These are phyloP conservation scores for Strigomonas culicis DNA, from an alignment of 208 protist genomes.

Conservation along the genomic window DNA sequence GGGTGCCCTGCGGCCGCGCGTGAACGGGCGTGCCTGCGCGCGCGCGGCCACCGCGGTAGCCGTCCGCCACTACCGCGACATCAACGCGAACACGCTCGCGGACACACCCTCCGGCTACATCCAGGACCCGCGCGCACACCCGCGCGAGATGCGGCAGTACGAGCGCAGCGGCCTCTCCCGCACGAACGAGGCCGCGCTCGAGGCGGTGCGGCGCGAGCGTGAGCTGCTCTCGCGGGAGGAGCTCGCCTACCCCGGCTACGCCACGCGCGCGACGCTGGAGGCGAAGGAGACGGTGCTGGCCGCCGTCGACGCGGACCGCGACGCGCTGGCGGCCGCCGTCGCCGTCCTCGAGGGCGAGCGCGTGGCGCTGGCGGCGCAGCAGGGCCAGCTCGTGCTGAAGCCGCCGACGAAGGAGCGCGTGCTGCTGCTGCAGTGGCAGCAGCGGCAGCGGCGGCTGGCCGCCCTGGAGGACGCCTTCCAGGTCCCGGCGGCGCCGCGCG, in stretches of 20 bases:
- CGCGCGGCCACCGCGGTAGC: too few relatives aligned
- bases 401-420: constrained; percentile 22
- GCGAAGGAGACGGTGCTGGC: constrained; percentile 39
- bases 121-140: constrained; percentile 50
- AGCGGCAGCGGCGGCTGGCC: constrained; percentile 28
- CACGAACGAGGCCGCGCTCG: constrained; percentile 24
- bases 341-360: constrained; percentile 32
- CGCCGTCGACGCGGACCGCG: constrained; percentile 11
- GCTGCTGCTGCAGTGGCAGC: constrained; percentile 28
- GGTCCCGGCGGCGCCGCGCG: neutral
- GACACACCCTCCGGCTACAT: constrained; percentile 75
- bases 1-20: too few relatives aligned
- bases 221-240: constrained; percentile 54
- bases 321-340: constrained; percentile 26
- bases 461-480: constrained; percentile 19
- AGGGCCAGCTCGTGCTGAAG: constrained; percentile 44
- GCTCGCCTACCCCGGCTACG: constrained; percentile 62
- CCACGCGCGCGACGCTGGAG: constrained; percentile 42
- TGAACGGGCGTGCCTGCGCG: too few relatives aligned
- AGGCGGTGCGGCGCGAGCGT: constrained; percentile 44
- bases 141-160: constrained; percentile 46
- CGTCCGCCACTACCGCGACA: constrained; percentile 36
- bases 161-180: constrained; percentile 15
- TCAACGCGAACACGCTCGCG: constrained; percentile 55
- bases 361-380: constrained; percentile 15